These are phyloP conservation scores for Chenopodium quinoa DNA, from an alignment of 148 eudicot species.

Conservation along the genomic window DNA sequence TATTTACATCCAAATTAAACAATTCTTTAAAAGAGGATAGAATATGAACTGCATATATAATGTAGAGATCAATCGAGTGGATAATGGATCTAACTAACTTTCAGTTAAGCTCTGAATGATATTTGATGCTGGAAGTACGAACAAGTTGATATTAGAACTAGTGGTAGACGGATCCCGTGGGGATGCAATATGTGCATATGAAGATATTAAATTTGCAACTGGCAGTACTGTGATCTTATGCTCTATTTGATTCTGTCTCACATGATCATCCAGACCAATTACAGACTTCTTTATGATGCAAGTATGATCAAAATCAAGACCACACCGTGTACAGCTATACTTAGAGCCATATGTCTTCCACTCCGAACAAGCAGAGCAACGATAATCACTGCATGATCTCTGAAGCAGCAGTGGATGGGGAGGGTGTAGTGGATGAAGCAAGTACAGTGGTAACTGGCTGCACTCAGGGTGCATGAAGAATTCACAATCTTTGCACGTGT, in stretches of 20 bases:
- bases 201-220: slow-evolving; percentile 3
- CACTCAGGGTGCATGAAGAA: slow-evolving; percentile 24
- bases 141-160: too few relatives aligned
- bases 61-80: background rate
- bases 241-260: slow-evolving; percentile 1
- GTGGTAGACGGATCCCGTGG: too few relatives aligned
- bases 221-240: slow-evolving; percentile 12
- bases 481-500: slow-evolving; percentile 14
- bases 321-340: slow-evolving; percentile 17
- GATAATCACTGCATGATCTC: background rate
- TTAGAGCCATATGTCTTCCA: background rate
- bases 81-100: too few relatives aligned
- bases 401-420: slow-evolving; percentile 11
- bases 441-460: slow-evolving; percentile 11
- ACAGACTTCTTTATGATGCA: slow-evolving; percentile 7
- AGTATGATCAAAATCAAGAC: slow-evolving; percentile 9
- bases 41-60: too few relatives aligned
- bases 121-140: too few relatives aligned
- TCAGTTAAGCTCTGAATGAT: background rate
- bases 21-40: background rate
- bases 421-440: slow-evolving; percentile 18
- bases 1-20: background rate
- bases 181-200: background rate
- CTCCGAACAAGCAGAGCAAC: background rate
- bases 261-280: background rate